Percentiles rank a stretch among this genome's conserved stretches.
These are phyloP conservation scores for Cercophora scortea DNA, from an alignment of 495 filamentous ascomycete species.

Conservation along the genomic window DNA sequence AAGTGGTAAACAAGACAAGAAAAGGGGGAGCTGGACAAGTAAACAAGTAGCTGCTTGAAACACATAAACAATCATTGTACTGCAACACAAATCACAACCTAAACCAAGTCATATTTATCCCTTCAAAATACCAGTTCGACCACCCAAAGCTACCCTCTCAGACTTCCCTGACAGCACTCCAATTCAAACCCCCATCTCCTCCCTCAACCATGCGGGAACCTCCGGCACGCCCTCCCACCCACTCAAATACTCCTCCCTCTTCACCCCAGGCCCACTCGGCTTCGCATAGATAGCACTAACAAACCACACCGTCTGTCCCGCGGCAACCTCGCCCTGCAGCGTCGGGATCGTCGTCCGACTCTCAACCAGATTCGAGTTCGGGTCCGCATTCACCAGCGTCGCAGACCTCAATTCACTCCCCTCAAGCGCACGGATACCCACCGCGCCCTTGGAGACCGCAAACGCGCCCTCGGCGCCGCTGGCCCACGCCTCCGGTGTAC, in stretches of 20 bases:
- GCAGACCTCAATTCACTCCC: conserved; percentile 36
- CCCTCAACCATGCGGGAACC: conserved; percentile 48
- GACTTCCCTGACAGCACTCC: no score
- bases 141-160: no score
- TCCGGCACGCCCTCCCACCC: conserved; percentile 48
- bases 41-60: no score
- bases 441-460: conserved; percentile 55
- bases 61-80: no score
- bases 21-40: no score
- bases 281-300: conserved; percentile 44
- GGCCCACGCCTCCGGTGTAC: conserved; percentile 49
- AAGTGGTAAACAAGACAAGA: no score
- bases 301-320: conserved; percentile 42
- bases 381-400: conserved; percentile 61
- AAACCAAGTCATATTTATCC: no score
- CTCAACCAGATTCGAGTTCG: conserved; percentile 69
- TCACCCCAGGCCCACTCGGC: conserved; percentile 31
- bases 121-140: no score
- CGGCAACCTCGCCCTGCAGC: conserved; percentile 42
- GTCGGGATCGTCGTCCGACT: conserved; percentile 63
- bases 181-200: conserved; percentile 28
- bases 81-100: no score
- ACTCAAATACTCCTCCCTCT: conserved; percentile 33
- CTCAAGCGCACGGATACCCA: conserved; percentile 59
- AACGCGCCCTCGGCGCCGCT: conserved; percentile 46